Conservation (phyloP, 768 basidiomycete genomes). For the Podaxis rugospora region DNA sequence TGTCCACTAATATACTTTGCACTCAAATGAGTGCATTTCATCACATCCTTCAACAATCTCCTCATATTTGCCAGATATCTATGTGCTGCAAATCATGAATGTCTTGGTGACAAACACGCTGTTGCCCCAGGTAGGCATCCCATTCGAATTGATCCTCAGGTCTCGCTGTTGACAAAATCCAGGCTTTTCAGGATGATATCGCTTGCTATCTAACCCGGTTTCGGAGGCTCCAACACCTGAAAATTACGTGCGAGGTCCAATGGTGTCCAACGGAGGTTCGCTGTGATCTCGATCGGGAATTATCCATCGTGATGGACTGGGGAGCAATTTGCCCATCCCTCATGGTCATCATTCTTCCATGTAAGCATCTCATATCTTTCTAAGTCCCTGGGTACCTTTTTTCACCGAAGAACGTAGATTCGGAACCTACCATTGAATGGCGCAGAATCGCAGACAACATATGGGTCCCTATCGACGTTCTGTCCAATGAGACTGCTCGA, state of each 20-base stretch:
- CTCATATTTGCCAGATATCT: no score
- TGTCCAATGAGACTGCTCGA: neutral
- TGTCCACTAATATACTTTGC: no score
- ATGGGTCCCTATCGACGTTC: conserved; percentile 13
- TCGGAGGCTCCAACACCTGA: conserved; percentile 25
- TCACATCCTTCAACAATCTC: no score
- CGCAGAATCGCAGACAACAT: conserved; percentile 13
- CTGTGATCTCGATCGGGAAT: conserved; percentile 29
- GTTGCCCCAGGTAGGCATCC: no score
- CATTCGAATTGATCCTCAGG: neutral
- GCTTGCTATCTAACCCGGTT: conserved; percentile 25
- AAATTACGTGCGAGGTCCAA: conserved; percentile 28
- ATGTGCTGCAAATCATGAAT: no score
- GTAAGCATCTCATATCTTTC: conserved; percentile 20
- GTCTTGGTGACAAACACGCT: no score
- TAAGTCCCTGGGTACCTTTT: neutral
- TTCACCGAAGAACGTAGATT: conserved; percentile 16
- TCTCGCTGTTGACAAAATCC: neutral
- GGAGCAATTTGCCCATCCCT: conserved; percentile 32
- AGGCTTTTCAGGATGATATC: conserved; percentile 25
- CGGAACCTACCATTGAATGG: conserved; percentile 20
- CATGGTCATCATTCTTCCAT: conserved; percentile 29
- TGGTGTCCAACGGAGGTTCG: conserved; percentile 24
- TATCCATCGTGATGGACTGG: conserved; percentile 32
- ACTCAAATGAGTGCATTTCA: no score